Evolutionary conservation across 2,329 filamentous ascomycete species (phyloP).

Genomic region (Thielaviopsis euricoi): DNA sequence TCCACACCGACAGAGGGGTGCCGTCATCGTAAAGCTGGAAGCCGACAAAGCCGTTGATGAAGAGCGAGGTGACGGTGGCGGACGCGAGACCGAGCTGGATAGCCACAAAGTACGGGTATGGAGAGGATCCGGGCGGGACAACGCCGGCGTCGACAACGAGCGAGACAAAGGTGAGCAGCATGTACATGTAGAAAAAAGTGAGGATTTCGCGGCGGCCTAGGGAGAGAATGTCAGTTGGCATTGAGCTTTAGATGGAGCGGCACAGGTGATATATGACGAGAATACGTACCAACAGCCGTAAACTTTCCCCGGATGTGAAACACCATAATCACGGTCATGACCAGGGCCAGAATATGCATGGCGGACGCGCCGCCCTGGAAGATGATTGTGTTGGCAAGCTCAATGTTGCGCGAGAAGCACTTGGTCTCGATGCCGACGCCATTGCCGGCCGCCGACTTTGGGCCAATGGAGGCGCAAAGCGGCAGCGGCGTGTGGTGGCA

Average conservation of each 20-base stretch:
- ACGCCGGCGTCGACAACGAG: constrained; percentile 87
- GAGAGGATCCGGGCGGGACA: constrained; percentile 60
- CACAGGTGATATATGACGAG: no score
- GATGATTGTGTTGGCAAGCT: constrained; percentile 95
- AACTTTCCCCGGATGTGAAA: constrained; percentile 95
- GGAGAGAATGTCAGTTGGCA: no score
- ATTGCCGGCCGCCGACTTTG: constrained; percentile 48
- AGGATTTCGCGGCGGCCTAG: constrained; percentile 51
- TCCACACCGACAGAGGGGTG: constrained; percentile 83
- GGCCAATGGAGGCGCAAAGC: constrained; percentile 71
- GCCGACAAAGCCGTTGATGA: constrained; percentile 96
- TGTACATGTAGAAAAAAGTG: constrained; percentile 94
- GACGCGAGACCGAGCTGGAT: constrained; percentile 73
- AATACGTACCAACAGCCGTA: constrained; percentile 71
- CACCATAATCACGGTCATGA: constrained; percentile 96
- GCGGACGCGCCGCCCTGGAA: constrained; percentile 85
- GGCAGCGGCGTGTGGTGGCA: constrained; percentile 76
- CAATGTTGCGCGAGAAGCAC: constrained; percentile 90
- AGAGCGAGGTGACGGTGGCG: constrained; percentile 69
- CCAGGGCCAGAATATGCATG: constrained; percentile 77
- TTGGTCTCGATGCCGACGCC: constrained; percentile 67
- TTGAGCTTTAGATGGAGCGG: no score
- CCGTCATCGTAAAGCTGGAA: constrained; percentile 98
- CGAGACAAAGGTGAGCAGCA: constrained; percentile 75
- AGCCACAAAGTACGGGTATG: constrained; percentile 84